Evolutionary conservation across 495 filamentous ascomycete genomes (phyloP).

Genomic region (Neurospora sp.): DNA sequence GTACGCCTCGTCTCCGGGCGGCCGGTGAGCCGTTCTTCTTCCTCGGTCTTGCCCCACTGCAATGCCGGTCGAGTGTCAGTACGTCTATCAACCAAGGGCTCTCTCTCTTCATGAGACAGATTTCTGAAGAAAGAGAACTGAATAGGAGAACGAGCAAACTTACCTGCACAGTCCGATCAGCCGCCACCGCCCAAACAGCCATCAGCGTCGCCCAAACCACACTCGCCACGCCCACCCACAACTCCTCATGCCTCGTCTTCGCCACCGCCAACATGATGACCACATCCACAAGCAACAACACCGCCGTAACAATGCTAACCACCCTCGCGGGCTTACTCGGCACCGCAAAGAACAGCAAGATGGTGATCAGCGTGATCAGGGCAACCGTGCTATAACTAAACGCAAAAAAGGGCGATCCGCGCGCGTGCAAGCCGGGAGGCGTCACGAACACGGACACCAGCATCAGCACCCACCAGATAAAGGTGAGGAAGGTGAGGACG

Average conservation of each 20-base stretch:
- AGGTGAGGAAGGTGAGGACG: constrained; percentile 58
- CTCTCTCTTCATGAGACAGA: not conserved
- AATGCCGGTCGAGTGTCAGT: not conserved
- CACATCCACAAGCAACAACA: constrained; percentile 70
- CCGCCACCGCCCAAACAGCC: constrained; percentile 31
- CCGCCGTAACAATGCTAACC: constrained; percentile 51
- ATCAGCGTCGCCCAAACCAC: constrained; percentile 58
- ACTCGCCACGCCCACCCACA: constrained; percentile 79
- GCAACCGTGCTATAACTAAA: constrained; percentile 72
- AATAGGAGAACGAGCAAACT: not conserved
- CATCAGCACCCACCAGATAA: constrained; percentile 85
- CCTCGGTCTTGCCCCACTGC: constrained; percentile 77
- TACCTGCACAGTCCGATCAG: constrained; percentile 50
- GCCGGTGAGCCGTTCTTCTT: constrained; percentile 87
- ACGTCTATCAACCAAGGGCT: not conserved
- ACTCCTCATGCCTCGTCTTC: constrained; percentile 68
- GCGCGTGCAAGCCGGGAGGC: constrained; percentile 71
- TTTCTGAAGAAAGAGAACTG: not conserved
- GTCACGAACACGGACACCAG: constrained; percentile 81
- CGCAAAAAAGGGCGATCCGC: constrained; percentile 83
- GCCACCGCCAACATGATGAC: constrained; percentile 66
- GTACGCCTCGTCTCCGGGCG: constrained; percentile 78
- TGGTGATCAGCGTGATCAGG: constrained; percentile 58
- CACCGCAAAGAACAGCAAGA: constrained; percentile 76
- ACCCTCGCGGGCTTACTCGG: constrained; percentile 70